Conservation (phyloP, 2,329 filamentous ascomycete species). For the Aspergillus carbonarius region DNA sequence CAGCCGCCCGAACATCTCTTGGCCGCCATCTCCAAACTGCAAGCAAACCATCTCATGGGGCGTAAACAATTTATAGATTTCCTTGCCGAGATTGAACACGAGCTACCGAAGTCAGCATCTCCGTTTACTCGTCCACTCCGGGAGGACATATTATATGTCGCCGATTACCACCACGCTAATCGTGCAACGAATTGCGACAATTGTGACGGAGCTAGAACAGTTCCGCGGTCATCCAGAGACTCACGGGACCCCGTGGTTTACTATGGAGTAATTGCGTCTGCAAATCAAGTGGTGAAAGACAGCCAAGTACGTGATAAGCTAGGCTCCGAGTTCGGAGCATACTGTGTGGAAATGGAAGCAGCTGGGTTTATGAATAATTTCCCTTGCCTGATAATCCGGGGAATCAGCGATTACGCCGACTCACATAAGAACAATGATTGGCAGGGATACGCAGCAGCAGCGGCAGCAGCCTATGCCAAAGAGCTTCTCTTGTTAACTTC, state of each 20-base stretch:
- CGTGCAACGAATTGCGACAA: not conserved
- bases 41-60: not conserved
- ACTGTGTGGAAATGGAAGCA: conserved; percentile 14
- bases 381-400: conserved; percentile 17
- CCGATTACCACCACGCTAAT: not conserved
- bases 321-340: not conserved
- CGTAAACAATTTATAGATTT: too few relatives aligned
- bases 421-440: conserved; percentile 7
- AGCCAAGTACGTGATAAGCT: not conserved
- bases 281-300: not conserved
- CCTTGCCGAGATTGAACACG: not conserved
- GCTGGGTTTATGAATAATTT: conserved; percentile 12
- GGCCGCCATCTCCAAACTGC: not conserved
- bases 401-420: conserved; percentile 21
- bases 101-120: not conserved
- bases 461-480: conserved; percentile 11
- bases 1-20: not conserved
- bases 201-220: not conserved
- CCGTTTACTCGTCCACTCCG: not conserved
- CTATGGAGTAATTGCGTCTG: not conserved
- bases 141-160: not conserved
- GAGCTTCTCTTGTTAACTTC: not conserved
- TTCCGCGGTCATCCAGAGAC: not conserved
- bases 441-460: conserved; percentile 3
- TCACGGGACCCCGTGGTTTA: not conserved